Evolutionary conservation across 345 rosid species (phyloP), one percentile per base, ranked within the genome.

Genomic region (Aethionema arabicum): DNA sequence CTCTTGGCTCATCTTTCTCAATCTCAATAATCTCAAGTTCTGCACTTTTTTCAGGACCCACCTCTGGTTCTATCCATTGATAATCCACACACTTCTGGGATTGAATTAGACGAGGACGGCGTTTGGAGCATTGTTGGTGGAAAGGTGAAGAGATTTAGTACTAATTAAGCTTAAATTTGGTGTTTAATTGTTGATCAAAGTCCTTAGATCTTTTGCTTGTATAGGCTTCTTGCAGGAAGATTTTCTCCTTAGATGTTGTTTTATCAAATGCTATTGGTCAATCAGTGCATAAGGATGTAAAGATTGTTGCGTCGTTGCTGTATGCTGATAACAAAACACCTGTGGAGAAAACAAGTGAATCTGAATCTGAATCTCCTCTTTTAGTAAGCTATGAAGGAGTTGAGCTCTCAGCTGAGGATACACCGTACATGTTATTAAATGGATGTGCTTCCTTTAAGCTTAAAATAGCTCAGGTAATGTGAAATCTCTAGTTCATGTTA

Each of bases 391-490:
- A 52, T 74, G 90, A 90, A 61, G 97, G 97, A 61, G 69, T 81
- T 68, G 95, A 90, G 48, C 87, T 80, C 74, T 73, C 84, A 56
- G 80, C 90, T 43, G 68, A 47, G 51, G 85, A 85, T 61, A 80
- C 77, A 66, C 90, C 87, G 6, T 73, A 77, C 76, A 82, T 71
- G 74, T 45, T 87, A 57, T 53, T 77, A 72, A 76, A 80, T 5
- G 95, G 97, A 36, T 79, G 77, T n/a, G 85, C 90, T 48, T 82
- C 95, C 66, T 85, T 90, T 61, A 85, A 82, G 75, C 83, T 90
- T 65, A 85, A 85, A 71, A 85, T 87, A 61, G 83, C 95, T 67
- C 88, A 87, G 97, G 95, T 87, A 45, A 10, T 49, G 40, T 42
- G 49, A 33, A 35, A 14, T 56, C 15, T 56, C 35, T 7, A 29